phyloP scores from a whole-genome alignment of 805 yeast species.

The Monosporozyma unispora region DNA sequence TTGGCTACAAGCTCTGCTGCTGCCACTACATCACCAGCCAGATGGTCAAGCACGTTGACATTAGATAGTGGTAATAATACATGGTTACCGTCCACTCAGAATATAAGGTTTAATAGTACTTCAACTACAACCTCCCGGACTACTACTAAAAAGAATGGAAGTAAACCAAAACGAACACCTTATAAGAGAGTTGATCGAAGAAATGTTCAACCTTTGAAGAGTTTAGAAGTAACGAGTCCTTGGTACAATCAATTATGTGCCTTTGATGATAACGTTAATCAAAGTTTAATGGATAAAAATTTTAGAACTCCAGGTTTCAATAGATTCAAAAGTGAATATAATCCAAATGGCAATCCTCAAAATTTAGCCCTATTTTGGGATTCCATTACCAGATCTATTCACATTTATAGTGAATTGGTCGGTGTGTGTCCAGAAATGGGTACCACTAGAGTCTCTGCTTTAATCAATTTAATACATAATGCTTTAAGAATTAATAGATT shows the following conservation, averaged over 20 bases:
- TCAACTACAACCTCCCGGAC: background rate
- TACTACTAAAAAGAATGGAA: background rate
- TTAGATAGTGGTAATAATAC: background rate
- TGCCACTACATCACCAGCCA: background rate
- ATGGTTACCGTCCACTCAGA: background rate
- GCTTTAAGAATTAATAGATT: constrained; percentile 44
- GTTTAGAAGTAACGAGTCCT: constrained; percentile 5
- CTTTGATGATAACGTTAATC: constrained; percentile 14
- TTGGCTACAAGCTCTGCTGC: background rate
- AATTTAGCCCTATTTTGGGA: constrained; percentile 35
- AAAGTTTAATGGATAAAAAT: constrained; percentile 6
- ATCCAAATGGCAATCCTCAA: background rate
- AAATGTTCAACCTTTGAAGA: background rate
- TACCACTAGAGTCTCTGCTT: constrained; percentile 34
- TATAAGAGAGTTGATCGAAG: background rate
- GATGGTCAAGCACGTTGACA: background rate
- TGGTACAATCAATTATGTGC: constrained; percentile 10
- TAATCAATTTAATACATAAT: constrained; percentile 42
- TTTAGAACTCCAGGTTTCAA: constrained; percentile 1
- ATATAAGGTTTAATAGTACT: background rate
- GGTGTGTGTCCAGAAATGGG: constrained; percentile 35
- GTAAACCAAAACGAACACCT: background rate
- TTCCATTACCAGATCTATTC: constrained; percentile 40
- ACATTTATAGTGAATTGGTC: constrained; percentile 36
- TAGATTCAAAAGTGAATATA: constrained; percentile 21